Conservation (phyloP, 177 flowering plant species). For the Vitis hybrid region DNA sequence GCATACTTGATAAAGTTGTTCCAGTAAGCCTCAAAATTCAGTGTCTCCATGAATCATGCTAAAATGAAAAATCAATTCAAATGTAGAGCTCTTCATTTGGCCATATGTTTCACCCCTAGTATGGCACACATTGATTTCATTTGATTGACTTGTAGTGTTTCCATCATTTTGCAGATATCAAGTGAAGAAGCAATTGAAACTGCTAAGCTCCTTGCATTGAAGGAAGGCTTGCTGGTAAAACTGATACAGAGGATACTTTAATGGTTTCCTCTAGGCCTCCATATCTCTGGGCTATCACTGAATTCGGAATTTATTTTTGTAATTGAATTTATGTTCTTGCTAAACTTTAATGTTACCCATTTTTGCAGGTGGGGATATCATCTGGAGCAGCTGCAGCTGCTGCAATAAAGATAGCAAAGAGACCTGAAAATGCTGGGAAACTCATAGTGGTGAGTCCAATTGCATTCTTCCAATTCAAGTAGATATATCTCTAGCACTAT, state of each 20-base stretch:
- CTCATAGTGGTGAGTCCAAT: slow-evolving; percentile 48
- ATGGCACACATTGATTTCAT: too few relatives aligned
- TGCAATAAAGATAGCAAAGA: slow-evolving; percentile 61
- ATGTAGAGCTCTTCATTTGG: too few relatives aligned
- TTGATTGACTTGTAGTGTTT: neutral
- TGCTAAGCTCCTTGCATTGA: slow-evolving; percentile 76
- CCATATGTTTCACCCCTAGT: too few relatives aligned
- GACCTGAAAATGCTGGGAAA: slow-evolving; percentile 77
- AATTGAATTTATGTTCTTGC: too few relatives aligned
- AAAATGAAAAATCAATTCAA: too few relatives aligned
- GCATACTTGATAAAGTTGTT: too few relatives aligned
- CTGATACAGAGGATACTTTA: neutral
- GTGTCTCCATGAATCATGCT: too few relatives aligned
- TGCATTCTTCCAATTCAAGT: too few relatives aligned
- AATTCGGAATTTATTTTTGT: neutral
- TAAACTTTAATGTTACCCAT: too few relatives aligned
- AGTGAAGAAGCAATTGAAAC: slow-evolving; percentile 92
- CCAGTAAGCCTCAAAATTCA: too few relatives aligned
- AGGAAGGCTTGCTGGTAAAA: slow-evolving; percentile 88
- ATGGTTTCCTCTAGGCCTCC: neutral
- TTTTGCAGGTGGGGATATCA: slow-evolving; percentile 70
- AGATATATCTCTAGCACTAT: neutral
- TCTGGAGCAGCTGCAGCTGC: slow-evolving; percentile 85
- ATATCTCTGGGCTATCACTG: neutral
- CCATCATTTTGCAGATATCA: slow-evolving; percentile 48